Conservation (phyloP, 257 asterid genomes). For the Solanum ossicruentum region DNA sequence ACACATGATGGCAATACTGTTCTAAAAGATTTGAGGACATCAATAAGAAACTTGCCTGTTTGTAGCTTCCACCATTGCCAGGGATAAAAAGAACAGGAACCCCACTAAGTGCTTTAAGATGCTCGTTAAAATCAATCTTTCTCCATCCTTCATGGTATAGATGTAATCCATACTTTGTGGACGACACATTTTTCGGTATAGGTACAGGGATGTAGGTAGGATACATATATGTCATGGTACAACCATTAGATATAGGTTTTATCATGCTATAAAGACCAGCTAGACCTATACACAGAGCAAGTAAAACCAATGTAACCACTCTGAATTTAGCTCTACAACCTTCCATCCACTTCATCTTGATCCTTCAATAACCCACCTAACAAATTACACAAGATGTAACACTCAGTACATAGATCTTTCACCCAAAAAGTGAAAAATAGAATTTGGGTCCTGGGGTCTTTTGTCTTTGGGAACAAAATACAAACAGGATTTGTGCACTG, state of each 20-base stretch:
- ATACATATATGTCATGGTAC: conserved; percentile 96
- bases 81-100: conserved; percentile 94
- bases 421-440: background rate
- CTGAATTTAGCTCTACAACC: conserved; percentile 27
- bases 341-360: conserved; percentile 8
- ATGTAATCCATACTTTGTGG: conserved; percentile 52
- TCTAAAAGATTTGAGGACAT: background rate
- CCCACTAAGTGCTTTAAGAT: conserved; percentile 60
- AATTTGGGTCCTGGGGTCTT: background rate
- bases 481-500: background rate
- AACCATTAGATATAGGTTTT: conserved; percentile 75
- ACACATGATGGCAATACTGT: background rate
- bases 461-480: background rate
- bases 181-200: conserved; percentile 40
- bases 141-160: conserved; percentile 96
- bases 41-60: conserved; percentile 54
- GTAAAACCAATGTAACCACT: conserved; percentile 31
- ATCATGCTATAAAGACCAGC: conserved; percentile 46
- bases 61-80: conserved; percentile 98
- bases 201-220: conserved; percentile 87
- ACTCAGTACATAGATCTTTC: background rate
- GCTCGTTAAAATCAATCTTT: conserved; percentile 63
- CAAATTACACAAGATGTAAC: background rate
- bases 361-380: background rate
- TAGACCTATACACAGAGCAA: conserved; percentile 46